Conservation (phyloP, 495 filamentous ascomycete species). For the Penicillium alfredii region DNA sequence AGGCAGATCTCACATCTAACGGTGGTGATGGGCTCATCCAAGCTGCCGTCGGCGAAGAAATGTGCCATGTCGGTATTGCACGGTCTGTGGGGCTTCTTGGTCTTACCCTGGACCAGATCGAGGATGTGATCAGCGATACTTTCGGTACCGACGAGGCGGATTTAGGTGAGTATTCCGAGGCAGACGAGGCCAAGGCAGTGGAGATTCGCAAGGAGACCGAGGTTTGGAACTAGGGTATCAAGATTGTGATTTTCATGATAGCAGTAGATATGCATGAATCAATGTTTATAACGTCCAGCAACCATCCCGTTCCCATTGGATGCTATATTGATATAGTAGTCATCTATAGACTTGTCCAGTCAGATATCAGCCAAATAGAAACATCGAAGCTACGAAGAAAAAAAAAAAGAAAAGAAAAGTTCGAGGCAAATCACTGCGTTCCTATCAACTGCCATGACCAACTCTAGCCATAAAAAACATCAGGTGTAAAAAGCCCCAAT, state of each 20-base stretch:
- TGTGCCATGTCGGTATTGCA: conserved; percentile 33
- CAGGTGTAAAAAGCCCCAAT: conserved; percentile 3
- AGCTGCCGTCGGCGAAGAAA: conserved; percentile 34
- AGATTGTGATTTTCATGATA: too few species aligned
- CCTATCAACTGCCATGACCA: conserved; percentile 13
- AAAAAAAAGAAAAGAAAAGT: neutral
- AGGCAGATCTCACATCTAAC: conserved; percentile 29
- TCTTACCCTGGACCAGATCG: conserved; percentile 34
- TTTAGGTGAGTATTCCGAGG: conserved; percentile 23
- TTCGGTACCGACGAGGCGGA: conserved; percentile 31
- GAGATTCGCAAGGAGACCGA: conserved; percentile 26
- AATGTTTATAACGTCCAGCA: too few species aligned
- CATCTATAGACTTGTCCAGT: too few species aligned
- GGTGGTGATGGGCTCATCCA: conserved; percentile 39
- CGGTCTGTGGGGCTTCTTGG: conserved; percentile 35
- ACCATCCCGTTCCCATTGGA: too few species aligned
- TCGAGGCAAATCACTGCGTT: conserved; percentile 5
- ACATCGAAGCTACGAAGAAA: neutral
- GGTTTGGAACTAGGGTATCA: conserved; percentile 13
- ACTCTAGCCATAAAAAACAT: conserved; percentile 9
- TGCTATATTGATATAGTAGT: too few species aligned
- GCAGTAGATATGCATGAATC: too few species aligned
- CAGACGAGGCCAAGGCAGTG: conserved; percentile 26
- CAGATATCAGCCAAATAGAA: too few species aligned
- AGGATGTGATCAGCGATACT: conserved; percentile 29